Conservation (phyloP, 257 asterid genomes). For the Rhazya stricta region DNA sequence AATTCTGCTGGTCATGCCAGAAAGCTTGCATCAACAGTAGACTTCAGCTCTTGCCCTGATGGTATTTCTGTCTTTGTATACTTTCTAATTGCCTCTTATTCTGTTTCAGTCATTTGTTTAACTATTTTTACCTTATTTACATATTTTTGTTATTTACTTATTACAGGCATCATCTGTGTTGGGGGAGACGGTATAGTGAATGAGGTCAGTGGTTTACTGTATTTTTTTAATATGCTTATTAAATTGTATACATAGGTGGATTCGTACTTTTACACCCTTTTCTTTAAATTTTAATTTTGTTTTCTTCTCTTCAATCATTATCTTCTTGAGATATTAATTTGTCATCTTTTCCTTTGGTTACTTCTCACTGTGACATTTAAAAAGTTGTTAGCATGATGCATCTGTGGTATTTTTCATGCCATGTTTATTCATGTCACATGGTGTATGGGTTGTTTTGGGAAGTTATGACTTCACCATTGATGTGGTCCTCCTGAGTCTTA, state of each 20-base stretch:
- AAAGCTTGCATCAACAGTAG: constrained; percentile 82
- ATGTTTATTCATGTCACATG: background rate
- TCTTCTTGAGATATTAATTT: background rate
- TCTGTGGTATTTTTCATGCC: background rate
- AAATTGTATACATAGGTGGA: background rate
- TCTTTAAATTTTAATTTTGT: background rate
- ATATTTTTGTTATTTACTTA: constrained; percentile 11
- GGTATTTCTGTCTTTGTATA: constrained; percentile 45
- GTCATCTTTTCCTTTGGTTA: background rate
- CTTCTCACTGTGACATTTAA: background rate
- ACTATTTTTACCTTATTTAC: constrained; percentile 14
- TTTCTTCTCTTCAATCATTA: background rate
- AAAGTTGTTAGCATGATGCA: background rate
- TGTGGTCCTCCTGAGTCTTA: too few relatives aligned
- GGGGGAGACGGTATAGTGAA: constrained; percentile 98
- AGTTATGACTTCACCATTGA: background rate
- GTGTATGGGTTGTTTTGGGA: background rate
- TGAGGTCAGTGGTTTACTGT: constrained; percentile 53
- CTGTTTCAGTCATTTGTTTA: constrained; percentile 12
- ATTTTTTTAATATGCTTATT: background rate
- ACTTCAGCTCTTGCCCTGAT: constrained; percentile 93
- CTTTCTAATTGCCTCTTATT: constrained; percentile 14
- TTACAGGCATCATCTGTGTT: constrained; percentile 90
- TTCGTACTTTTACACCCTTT: too few relatives aligned
- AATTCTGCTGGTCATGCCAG: constrained; percentile 98